Evolutionary conservation across 2,329 filamentous ascomycete genomes (phyloP).

Genomic region (Trichoderma afroharzianum): DNA sequence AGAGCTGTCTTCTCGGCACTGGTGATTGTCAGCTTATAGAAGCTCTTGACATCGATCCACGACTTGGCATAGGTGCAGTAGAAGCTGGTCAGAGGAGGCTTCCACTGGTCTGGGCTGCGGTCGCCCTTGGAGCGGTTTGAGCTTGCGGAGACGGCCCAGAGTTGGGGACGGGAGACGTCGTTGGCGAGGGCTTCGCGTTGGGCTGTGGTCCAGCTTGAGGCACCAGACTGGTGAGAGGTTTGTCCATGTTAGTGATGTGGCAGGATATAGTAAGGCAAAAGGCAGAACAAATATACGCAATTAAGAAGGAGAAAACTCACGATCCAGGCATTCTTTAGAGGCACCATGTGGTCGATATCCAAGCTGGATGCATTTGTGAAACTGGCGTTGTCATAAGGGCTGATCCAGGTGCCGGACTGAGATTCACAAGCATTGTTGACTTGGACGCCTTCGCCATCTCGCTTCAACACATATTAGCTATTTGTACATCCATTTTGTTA

Average conservation of each 20-base stretch:
- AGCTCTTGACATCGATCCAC: conserved; percentile 76
- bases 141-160: conserved; percentile 73
- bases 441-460: conserved; percentile 65
- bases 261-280: background rate
- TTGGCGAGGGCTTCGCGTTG: conserved; percentile 70
- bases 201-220: conserved; percentile 65
- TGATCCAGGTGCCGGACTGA: conserved; percentile 64
- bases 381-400: conserved; percentile 68
- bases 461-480: conserved; percentile 65
- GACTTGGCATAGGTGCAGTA: conserved; percentile 75
- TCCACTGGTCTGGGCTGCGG: conserved; percentile 69
- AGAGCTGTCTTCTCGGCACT: conserved; percentile 68
- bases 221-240: conserved; percentile 55
- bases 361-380: conserved; percentile 68
- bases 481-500: background rate
- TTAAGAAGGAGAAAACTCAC: conserved; percentile 36
- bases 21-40: conserved; percentile 66
- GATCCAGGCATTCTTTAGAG: conserved; percentile 76
- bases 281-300: background rate
- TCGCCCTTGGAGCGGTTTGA: conserved; percentile 76
- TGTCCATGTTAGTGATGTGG: background rate
- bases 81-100: conserved; percentile 65
- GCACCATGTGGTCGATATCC: conserved; percentile 82
- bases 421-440: conserved; percentile 58
- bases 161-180: conserved; percentile 70